Evolutionary conservation across 2,329 filamentous ascomycete species (phyloP), one percentile per base, ranked within the genome.

Genomic region (Leptographium flavum): DNA sequence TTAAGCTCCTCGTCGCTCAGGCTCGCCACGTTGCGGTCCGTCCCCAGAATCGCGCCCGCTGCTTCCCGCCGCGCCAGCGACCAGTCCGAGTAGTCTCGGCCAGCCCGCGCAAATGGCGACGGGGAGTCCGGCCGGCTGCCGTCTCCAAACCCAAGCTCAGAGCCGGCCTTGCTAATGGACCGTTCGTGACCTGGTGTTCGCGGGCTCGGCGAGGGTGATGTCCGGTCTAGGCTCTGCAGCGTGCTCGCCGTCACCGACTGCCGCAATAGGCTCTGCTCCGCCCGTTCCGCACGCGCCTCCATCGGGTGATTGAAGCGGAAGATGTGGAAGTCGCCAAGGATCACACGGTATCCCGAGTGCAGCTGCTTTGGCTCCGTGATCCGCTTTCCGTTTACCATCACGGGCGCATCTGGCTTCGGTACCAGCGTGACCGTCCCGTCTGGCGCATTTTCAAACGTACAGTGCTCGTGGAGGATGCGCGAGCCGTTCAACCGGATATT

Each of bases 291-390:
- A 47, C 86, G 80, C 27, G 92, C 92, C 65, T 98, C 92, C 70
- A 94, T 83, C 1, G 92, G 92, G 58, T 98, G 88, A 56, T 96
- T 98, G 69, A 98, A 98, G 46, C 92, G 75, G 65, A 98, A 96
- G 49, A 98, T 98, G 61, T 98, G 92, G 55, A 98, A 98, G 62
- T 98, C 92, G 35, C 92, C 92, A 10, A 98, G 70, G 50, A 98
- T 98, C 45, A 98, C 84, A 50, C 92, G 83, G 60, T 88, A 94
- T 6, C 92, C 92, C 56, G 88, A 95, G 57, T 88, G 82, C 37
- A 98, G 70, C 52, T 87, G 77, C 53, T 82, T 87, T 1, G 88
- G 81, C 56, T 88, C 87, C 45, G 87, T 79, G 45, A 96, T 84
- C 17, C 88, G 83, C 52, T 90, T 76, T 47, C 92, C 92, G 56